phyloP scores from a whole-genome alignment of 2,329 filamentous ascomycete genomes.

The Fusarium lyarnte region DNA sequence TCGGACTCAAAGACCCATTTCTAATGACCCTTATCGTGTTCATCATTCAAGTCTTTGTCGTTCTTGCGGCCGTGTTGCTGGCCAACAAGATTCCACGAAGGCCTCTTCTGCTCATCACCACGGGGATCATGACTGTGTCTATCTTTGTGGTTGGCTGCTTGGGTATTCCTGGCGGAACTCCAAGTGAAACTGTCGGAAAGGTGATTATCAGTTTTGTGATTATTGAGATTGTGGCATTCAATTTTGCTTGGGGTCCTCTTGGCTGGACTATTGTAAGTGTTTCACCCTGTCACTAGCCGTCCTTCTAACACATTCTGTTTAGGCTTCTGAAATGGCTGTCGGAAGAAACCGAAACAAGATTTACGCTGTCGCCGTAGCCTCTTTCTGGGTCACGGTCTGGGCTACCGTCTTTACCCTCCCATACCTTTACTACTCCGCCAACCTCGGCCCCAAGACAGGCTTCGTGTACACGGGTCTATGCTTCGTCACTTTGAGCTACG shows the following conservation, averaged over 20 bases:
- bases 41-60: slow-evolving; percentile 55
- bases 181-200: slow-evolving; percentile 46
- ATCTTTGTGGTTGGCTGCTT: slow-evolving; percentile 55
- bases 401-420: slow-evolving; percentile 51
- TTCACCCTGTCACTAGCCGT: fast-evolving
- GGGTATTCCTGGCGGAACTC: slow-evolving; percentile 47
- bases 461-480: slow-evolving; percentile 50
- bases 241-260: slow-evolving; percentile 55
- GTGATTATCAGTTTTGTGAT: slow-evolving; percentile 55
- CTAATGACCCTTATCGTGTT: slow-evolving; percentile 54
- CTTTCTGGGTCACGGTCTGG: slow-evolving; percentile 57
- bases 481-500: slow-evolving; percentile 48
- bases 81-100: slow-evolving; percentile 54
- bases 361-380: slow-evolving; percentile 50
- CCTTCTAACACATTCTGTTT: not conserved
- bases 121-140: slow-evolving; percentile 51
- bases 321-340: slow-evolving; percentile 58
- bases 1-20: slow-evolving; percentile 54
- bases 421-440: slow-evolving; percentile 53
- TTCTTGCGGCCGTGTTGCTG: slow-evolving; percentile 50
- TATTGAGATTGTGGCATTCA: slow-evolving; percentile 56
- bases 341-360: slow-evolving; percentile 54
- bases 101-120: slow-evolving; percentile 51
- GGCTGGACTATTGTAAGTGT: slow-evolving; percentile 49
- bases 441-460: slow-evolving; percentile 51